A percentile compares a stretch with the other conserved stretches of the same genome.
Conservation (phyloP, 1,139 yeast genomes). For the Nematodospora anomalae region DNA sequence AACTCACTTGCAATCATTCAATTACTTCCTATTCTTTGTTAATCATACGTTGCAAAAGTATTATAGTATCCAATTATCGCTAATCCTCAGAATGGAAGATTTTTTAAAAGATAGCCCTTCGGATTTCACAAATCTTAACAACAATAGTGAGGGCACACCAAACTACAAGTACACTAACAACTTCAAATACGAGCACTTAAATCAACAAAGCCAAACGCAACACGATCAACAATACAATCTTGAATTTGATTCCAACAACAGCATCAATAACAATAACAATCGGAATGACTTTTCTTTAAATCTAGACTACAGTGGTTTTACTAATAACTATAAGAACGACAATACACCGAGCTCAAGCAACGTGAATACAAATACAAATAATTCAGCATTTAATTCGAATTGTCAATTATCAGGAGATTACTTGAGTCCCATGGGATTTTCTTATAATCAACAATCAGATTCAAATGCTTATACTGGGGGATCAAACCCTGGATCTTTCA, state of each 20-base stretch:
- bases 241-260: conserved; percentile 10
- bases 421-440: conserved; percentile 15
- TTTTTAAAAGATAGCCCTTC: conserved; percentile 41
- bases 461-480: conserved; percentile 9
- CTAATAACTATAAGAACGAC: conserved; percentile 4
- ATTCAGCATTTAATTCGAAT: conserved; percentile 14
- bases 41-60: no score
- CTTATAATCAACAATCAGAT: conserved; percentile 10
- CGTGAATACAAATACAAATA: conserved; percentile 5
- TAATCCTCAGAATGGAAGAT: conserved; percentile 30
- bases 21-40: no score
- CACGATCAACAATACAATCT: conserved; percentile 10
- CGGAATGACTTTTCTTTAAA: conserved; percentile 16
- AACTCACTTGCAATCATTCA: no score
- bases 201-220: conserved; percentile 17
- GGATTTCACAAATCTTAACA: conserved; percentile 19
- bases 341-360: conserved; percentile 5
- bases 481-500: conserved; percentile 21
- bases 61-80: background rate
- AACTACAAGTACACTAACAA: conserved; percentile 9
- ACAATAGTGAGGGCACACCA: conserved; percentile 5
- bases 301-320: conserved; percentile 14
- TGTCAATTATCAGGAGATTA: conserved; percentile 13
- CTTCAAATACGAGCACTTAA: conserved; percentile 13
- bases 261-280: conserved; percentile 9